phyloP scores from a whole-genome alignment of 768 basidiomycete genomes.

The Pisolithus orientalis region DNA sequence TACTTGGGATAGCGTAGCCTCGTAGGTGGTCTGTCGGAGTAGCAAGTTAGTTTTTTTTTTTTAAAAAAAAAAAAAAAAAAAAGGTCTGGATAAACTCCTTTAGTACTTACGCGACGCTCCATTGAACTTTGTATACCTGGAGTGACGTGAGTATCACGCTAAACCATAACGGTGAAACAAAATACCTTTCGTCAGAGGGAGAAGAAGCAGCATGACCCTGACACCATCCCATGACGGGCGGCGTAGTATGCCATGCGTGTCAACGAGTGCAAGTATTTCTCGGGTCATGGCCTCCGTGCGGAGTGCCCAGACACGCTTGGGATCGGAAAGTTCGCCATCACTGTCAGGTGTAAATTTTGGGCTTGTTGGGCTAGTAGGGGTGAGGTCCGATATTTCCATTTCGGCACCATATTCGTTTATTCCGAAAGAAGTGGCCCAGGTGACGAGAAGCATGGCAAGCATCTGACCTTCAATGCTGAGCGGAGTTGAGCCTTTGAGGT shows the following conservation, averaged over 20 bases:
- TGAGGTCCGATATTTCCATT: conserved; percentile 16
- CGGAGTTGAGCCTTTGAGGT: conserved; percentile 51
- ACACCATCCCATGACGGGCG: conserved; percentile 86
- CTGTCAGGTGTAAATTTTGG: conserved; percentile 12
- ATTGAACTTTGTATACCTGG: conserved; percentile 23
- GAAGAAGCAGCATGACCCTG: conserved; percentile 65
- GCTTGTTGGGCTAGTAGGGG: conserved; percentile 2
- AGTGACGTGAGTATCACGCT: conserved; percentile 4
- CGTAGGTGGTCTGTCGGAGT: conserved; percentile 56
- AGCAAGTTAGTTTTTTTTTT: not conserved
- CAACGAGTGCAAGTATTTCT: conserved; percentile 75
- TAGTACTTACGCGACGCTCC: conserved; percentile 16
- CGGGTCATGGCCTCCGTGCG: conserved; percentile 63
- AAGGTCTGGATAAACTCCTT: no score
- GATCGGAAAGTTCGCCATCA: conserved; percentile 27
- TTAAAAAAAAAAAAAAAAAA: no score
- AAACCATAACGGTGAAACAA: not conserved
- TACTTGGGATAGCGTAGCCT: conserved; percentile 77
- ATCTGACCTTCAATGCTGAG: conserved; percentile 72
- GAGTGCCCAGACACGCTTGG: conserved; percentile 40
- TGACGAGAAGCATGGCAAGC: conserved; percentile 72
- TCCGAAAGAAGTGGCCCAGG: conserved; percentile 89
- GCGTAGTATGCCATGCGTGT: conserved; percentile 71
- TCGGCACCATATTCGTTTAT: conserved; percentile 72
- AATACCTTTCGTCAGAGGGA: conserved; percentile 82